These are phyloP conservation scores for Aspergillus leporis DNA, from an alignment of 495 filamentous ascomycete genomes.

Conservation along the genomic window DNA sequence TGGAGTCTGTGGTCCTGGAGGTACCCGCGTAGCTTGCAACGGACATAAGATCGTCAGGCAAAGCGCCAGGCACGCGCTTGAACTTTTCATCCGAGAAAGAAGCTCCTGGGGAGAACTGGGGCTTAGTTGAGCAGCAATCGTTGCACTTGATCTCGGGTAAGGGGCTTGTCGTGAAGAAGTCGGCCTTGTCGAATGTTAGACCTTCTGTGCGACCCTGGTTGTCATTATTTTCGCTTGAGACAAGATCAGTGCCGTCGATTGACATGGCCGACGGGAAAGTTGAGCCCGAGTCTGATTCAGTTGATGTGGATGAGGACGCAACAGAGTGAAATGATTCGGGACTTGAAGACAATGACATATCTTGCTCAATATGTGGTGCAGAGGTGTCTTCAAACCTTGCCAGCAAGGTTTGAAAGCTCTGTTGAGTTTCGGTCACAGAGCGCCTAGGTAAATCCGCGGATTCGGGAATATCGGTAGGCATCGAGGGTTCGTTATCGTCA, in stretches of 20 bases:
- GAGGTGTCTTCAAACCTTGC: constrained; percentile 45
- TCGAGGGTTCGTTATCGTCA: constrained; percentile 25
- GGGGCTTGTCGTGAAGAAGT: constrained; percentile 1
- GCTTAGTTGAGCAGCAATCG: constrained; percentile 5
- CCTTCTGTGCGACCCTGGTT: constrained; percentile 2
- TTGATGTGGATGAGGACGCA: constrained; percentile 24
- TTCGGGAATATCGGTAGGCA: constrained; percentile 23
- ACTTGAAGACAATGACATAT: constrained; percentile 53
- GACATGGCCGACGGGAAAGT: constrained; percentile 28
- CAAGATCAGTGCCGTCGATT: constrained; percentile 29
- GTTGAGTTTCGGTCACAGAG: constrained; percentile 41
- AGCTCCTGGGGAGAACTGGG: neutral
- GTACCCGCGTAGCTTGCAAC: neutral
- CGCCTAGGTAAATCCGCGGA: constrained; percentile 19
- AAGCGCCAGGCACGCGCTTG: neutral
- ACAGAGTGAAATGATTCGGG: constrained; percentile 64
- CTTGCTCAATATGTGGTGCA: constrained; percentile 31
- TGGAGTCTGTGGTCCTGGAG: constrained; percentile 13
- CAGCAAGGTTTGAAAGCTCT: constrained; percentile 45
- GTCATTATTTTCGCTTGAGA: neutral
- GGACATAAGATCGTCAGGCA: neutral
- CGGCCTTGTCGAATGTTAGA: constrained; percentile 4
- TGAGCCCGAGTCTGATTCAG: constrained; percentile 18
- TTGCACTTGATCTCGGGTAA: constrained; percentile 6
- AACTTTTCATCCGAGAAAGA: constrained; percentile 3